Conservation (phyloP, 2,329 filamentous ascomycete species). For the Coniochaeta prunicola region DNA sequence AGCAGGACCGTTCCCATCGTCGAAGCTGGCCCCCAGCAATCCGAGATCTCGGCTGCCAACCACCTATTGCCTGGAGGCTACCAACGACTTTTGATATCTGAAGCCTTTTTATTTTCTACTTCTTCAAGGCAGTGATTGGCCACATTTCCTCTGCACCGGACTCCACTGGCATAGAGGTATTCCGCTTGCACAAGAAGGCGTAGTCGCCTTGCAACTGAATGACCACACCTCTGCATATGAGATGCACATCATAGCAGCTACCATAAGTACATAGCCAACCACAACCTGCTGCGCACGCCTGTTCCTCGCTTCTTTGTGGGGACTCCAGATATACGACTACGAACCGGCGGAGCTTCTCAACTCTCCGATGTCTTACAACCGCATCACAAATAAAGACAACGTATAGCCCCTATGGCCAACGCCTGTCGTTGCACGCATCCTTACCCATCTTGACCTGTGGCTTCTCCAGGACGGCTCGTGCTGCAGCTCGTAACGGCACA, state of each 20-base stretch:
- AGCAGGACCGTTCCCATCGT: background rate
- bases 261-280: background rate
- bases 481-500: background rate
- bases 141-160: background rate
- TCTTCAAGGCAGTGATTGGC: background rate
- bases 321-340: conserved; percentile 8
- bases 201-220: background rate
- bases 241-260: background rate
- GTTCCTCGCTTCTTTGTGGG: conserved; percentile 5
- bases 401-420: background rate
- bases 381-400: conserved; percentile 22
- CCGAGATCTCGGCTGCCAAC: background rate
- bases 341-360: conserved; percentile 16
- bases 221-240: background rate
- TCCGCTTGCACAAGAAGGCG: background rate
- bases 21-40: background rate
- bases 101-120: background rate
- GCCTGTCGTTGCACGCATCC: conserved; percentile 9
- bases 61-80: background rate
- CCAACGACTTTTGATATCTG: background rate
- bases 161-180: background rate
- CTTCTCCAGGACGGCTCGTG: background rate
- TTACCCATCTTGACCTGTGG: conserved; percentile 15
- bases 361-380: conserved; percentile 24
- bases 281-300: conserved; percentile 3